Evolutionary conservation across 495 filamentous ascomycete species (phyloP), one percentile per base, ranked within the genome.

Genomic region (Hypoxylon lenormandii): DNA sequence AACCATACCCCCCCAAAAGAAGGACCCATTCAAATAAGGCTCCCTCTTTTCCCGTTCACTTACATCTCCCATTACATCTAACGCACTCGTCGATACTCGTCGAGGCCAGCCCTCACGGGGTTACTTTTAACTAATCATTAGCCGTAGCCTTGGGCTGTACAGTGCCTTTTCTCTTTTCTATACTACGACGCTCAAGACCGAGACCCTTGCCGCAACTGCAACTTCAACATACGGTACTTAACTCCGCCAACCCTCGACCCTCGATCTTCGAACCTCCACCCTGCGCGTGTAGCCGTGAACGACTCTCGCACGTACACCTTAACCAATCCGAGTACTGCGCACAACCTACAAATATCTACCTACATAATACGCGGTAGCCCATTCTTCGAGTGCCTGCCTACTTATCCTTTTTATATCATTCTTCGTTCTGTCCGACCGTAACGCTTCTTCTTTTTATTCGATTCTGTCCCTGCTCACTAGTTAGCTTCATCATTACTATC

Each of bases 11-110:
- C 67, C 62, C 67, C 46, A 52, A n/a, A 48, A 23, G 50, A 45
- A 62, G 68, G 68, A 62, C 57, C 62, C 56, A 61, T 62, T 70
- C 61, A 58, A 65, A 66, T 70, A 70, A 70, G 68, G 68, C 68
- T 49, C 57, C 42, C 59, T 63, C 45, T 52, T 37, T 60, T 52
- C 42, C 30, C 28, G 1, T 47, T 60, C 43, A 22, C 11, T 43
- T 40, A 43, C 19, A 50, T 22, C 38, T 50, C 45, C 7, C n/a
- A 38, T 37, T 63, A 52, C 64, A 42, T 37, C 38, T n/a, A 42
- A 47, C 64, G 42, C 56, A 57, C 45, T 46, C 30, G 40, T 52
- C 19, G 15, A 51, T 57, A 48, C 46, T 51, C 57, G 68, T 70
- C 57, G 62, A 66, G 68, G 68, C 56, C 38, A 70, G 68, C 57